phyloP scores from a whole-genome alignment of 78 protist species.

The Dictyostelium purpureum region DNA sequence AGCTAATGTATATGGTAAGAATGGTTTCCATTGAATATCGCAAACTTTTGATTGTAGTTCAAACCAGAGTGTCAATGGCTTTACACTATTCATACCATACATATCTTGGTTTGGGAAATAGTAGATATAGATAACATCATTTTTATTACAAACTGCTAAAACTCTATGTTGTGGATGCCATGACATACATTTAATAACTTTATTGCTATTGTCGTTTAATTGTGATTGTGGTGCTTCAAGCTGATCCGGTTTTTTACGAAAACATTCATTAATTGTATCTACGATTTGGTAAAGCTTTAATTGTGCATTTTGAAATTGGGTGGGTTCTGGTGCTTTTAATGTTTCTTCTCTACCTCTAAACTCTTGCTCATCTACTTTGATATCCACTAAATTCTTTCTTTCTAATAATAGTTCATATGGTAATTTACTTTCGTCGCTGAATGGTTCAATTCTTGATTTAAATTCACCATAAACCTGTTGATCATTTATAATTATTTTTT shows the following conservation, averaged over 20 bases:
- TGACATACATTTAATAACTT: slow-evolving; percentile 14
- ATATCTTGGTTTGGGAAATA: not conserved
- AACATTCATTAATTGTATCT: not conserved
- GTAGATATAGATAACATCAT: slow-evolving; percentile 35
- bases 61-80: slow-evolving; percentile 40
- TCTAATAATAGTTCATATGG: slow-evolving; percentile 71
- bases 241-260: not conserved
- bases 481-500: not conserved
- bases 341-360: not conserved
- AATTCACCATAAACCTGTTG: slow-evolving; percentile 50
- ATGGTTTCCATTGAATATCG: slow-evolving; percentile 71
- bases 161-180: slow-evolving; percentile 71
- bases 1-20: slow-evolving; percentile 35
- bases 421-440: slow-evolving; percentile 14
- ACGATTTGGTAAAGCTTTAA: not conserved
- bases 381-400: slow-evolving; percentile 20
- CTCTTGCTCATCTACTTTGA: slow-evolving; percentile 6
- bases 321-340: slow-evolving; percentile 22
- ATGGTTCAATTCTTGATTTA: slow-evolving; percentile 18
- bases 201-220: not conserved
- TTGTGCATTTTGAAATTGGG: not conserved
- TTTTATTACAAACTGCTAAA: slow-evolving; percentile 35
- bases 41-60: slow-evolving; percentile 40
- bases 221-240: not conserved
- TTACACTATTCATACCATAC: not conserved